phyloP scores from a whole-genome alignment of 306 rosid species.

The Medicago truncatula region MtrunA17r5.0-ANR NC_053049.1:46347001-46347500 shows the following conservation, averaged over 20 bases:
- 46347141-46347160: slow-evolving; percentile 54
- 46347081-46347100: slow-evolving; percentile 32
- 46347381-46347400: background rate
- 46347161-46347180: slow-evolving; percentile 65
- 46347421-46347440: background rate
- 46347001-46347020: background rate
- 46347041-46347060: slow-evolving; percentile 9
- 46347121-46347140: slow-evolving; percentile 36
- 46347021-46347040: slow-evolving; percentile 16
- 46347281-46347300: slow-evolving; percentile 26
- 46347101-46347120: slow-evolving; percentile 19
- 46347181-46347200: slow-evolving; percentile 67
- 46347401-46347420: slow-evolving; percentile 19
- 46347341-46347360: slow-evolving; percentile 6
- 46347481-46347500: slow-evolving; percentile 61
- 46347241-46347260: slow-evolving; percentile 77
- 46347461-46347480: slow-evolving; percentile 35
- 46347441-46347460: slow-evolving; percentile 26
- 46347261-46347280: slow-evolving; percentile 21
- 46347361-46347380: slow-evolving; percentile 11
- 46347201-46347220: slow-evolving; percentile 87
- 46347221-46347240: slow-evolving; percentile 85
- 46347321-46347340: slow-evolving; percentile 1
- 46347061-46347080: slow-evolving; percentile 4
- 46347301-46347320: slow-evolving; percentile 26